phyloP scores from a whole-genome alignment of 2,329 filamentous ascomycete genomes.

The Fusarium nanum region DNA sequence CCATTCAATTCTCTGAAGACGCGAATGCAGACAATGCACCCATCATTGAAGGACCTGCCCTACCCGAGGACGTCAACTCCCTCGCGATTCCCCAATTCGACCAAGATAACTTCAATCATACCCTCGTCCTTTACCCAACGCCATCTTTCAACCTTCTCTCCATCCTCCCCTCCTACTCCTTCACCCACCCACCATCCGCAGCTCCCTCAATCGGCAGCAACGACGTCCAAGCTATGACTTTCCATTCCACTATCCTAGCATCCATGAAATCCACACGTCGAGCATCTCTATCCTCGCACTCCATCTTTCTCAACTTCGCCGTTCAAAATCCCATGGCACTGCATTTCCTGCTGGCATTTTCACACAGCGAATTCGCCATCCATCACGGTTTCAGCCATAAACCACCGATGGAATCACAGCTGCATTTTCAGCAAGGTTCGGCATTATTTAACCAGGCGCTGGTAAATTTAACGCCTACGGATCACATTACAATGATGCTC shows the following conservation, averaged over 20 bases:
- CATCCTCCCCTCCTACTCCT: constrained; percentile 8
- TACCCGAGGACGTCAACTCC: neutral
- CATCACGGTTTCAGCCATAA: constrained; percentile 6
- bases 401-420: constrained; percentile 5
- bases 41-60: neutral
- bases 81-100: neutral
- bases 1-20: neutral
- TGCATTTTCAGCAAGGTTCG: constrained; percentile 12
- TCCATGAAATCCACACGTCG: constrained; percentile 21
- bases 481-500: constrained; percentile 17
- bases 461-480: neutral
- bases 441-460: constrained; percentile 7
- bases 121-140: constrained; percentile 1
- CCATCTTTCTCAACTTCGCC: constrained; percentile 20
- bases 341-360: constrained; percentile 4
- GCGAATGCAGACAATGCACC: neutral
- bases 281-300: constrained; percentile 10
- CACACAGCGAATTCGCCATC: constrained; percentile 8
- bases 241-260: constrained; percentile 13
- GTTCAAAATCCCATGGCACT: constrained; percentile 15
- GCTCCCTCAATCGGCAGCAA: constrained; percentile 14
- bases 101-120: neutral
- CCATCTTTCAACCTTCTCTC: constrained; percentile 12
- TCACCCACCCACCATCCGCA: constrained; percentile 2
- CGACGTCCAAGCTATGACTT: constrained; percentile 21